Percentiles rank a stretch among this genome's conserved stretches.
These are phyloP conservation scores for Trichoderma sp. DNA, from an alignment of 2,329 filamentous ascomycete species.

Conservation along the genomic window DNA sequence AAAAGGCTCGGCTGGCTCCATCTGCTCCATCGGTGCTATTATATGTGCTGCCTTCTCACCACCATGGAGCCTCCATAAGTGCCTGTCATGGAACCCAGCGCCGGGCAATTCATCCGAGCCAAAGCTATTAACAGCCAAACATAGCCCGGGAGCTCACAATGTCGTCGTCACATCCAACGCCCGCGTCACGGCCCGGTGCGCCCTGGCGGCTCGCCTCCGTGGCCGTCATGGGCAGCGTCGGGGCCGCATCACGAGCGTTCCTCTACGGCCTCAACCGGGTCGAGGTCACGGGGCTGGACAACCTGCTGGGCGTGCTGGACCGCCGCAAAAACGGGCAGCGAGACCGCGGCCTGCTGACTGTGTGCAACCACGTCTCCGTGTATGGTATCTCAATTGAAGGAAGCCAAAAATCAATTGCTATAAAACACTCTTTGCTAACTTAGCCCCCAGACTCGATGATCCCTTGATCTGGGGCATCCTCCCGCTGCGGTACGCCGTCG, in stretches of 20 bases:
- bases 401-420: background rate
- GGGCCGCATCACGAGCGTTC: constrained; percentile 69
- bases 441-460: constrained; percentile 72
- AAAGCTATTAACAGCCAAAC: background rate
- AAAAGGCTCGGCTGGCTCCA: background rate
- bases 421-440: constrained; percentile 16
- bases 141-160: constrained; percentile 2
- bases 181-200: constrained; percentile 50
- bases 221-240: constrained; percentile 70
- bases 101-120: background rate
- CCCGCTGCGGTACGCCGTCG: constrained; percentile 69
- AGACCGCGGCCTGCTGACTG: constrained; percentile 77
- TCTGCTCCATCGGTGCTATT: background rate
- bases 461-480: constrained; percentile 90
- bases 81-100: constrained; percentile 6
- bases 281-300: constrained; percentile 72
- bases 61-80: constrained; percentile 2
- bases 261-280: constrained; percentile 71
- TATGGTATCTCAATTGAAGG: constrained; percentile 22
- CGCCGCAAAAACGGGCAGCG: constrained; percentile 63
- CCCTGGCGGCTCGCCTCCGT: constrained; percentile 73
- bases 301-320: constrained; percentile 74
- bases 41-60: background rate
- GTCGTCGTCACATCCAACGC: constrained; percentile 23
- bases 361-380: constrained; percentile 44